phyloP scores from a whole-genome alignment of 2,329 filamentous ascomycete species.

The Tetracladium maxilliforme region DNA sequence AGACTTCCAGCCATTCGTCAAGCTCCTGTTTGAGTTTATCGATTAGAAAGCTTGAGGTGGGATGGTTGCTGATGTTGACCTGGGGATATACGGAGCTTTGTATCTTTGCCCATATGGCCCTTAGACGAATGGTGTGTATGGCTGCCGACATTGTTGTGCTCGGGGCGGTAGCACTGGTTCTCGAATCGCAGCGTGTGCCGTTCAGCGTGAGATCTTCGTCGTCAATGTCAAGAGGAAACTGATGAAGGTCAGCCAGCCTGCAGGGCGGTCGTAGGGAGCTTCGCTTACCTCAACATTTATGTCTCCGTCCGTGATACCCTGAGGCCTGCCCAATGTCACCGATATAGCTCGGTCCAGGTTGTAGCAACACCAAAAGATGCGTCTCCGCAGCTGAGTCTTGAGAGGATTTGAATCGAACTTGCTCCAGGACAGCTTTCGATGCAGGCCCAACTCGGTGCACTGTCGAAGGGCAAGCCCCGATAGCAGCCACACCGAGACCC shows the following conservation, averaged over 20 bases:
- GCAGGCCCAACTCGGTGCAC: slow-evolving; percentile 10
- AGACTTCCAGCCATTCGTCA: too few relatives aligned
- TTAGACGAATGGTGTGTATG: too few relatives aligned
- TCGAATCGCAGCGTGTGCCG: too few relatives aligned
- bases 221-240: slow-evolving; percentile 11
- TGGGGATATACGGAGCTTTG: too few relatives aligned
- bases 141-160: too few relatives aligned
- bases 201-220: too few relatives aligned
- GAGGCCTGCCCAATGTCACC: slow-evolving; percentile 16
- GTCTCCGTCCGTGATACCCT: slow-evolving; percentile 18
- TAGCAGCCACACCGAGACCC: too few relatives aligned
- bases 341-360: slow-evolving; percentile 18
- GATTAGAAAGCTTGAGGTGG: too few relatives aligned
- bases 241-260: slow-evolving; percentile 1
- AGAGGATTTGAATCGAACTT: slow-evolving; percentile 6
- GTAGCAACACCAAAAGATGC: slow-evolving; percentile 19
- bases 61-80: too few relatives aligned
- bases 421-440: not conserved
- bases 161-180: too few relatives aligned
- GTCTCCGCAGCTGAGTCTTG: slow-evolving; percentile 13
- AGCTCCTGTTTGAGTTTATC: too few relatives aligned
- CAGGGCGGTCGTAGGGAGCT: not conserved
- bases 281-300: slow-evolving; percentile 13
- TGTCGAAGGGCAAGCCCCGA: slow-evolving; percentile 9
- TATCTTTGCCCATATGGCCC: too few relatives aligned